Evolutionary conservation across 2,329 filamentous ascomycete species (phyloP).

Genomic region (Talaromyces sp.): DNA sequence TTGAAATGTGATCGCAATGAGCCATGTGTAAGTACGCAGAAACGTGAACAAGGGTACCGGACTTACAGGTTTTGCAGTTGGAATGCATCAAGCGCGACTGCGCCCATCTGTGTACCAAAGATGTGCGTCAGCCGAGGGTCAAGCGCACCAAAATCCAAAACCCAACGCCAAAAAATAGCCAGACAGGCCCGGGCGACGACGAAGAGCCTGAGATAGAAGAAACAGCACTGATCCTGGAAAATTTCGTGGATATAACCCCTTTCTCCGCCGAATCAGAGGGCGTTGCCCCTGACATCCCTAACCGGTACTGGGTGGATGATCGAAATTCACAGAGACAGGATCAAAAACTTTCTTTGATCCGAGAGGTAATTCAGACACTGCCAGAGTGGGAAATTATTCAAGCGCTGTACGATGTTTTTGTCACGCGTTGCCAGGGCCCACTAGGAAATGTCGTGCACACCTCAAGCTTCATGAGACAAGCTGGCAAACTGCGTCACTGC

Average conservation of each 20-base stretch:
- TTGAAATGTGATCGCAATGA: slow-evolving; percentile 22
- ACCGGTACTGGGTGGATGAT: slow-evolving; percentile 8
- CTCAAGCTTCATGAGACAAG: slow-evolving; percentile 9
- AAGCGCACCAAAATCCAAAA: slow-evolving; percentile 7
- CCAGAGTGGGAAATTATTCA: slow-evolving; percentile 7
- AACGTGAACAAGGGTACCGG: background rate
- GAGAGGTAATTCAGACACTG: slow-evolving; percentile 3
- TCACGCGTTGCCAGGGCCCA: slow-evolving; percentile 14
- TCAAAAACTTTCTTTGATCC: slow-evolving; percentile 1
- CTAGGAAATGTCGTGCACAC: slow-evolving; percentile 16
- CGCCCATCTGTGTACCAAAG: slow-evolving; percentile 19
- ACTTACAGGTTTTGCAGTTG: slow-evolving; percentile 4
- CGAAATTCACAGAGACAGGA: background rate
- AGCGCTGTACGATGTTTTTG: slow-evolving; percentile 9
- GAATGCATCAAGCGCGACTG: slow-evolving; percentile 18
- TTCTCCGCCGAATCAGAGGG: background rate
- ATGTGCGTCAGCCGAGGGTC: slow-evolving; percentile 20
- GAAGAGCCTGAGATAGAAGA: slow-evolving; percentile 5
- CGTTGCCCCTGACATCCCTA: slow-evolving; percentile 6
- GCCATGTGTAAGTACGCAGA: slow-evolving; percentile 10
- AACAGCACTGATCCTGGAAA: slow-evolving; percentile 5
- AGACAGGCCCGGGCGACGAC: background rate
- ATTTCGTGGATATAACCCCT: slow-evolving; percentile 7
- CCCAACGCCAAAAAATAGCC: background rate
- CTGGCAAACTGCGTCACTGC: slow-evolving; percentile 1